Conservation (phyloP, 208 protist genomes). For the Trypanosoma lewisi region DNA sequence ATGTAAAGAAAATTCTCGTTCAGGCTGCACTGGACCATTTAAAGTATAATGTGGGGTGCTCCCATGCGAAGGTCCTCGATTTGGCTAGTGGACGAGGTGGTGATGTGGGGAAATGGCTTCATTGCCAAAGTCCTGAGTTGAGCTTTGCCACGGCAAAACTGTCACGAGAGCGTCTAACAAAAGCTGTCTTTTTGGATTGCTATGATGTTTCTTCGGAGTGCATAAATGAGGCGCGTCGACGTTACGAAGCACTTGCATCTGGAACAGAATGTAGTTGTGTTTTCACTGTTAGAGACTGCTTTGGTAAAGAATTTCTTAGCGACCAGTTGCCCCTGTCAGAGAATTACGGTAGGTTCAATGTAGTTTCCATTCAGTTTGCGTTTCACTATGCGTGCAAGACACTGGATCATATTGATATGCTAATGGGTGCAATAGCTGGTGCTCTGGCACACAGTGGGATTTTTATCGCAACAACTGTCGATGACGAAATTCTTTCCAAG, state of each 20-base stretch:
- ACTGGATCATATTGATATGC: slow-evolving; percentile 36
- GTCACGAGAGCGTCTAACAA: slow-evolving; percentile 16
- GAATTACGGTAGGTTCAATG: slow-evolving; percentile 48
- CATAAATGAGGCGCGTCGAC: slow-evolving; percentile 63
- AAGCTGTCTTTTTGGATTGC: slow-evolving; percentile 31
- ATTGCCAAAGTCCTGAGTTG: slow-evolving; percentile 57
- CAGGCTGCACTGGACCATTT: slow-evolving; percentile 65
- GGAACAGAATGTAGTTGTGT: slow-evolving; percentile 28
- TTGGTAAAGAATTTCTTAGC: slow-evolving; percentile 51
- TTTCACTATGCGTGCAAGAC: slow-evolving; percentile 85
- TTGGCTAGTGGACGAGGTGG: slow-evolving; percentile 79
- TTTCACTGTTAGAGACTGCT: slow-evolving; percentile 83
- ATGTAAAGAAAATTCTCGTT: slow-evolving; percentile 82
- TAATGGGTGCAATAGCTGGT: slow-evolving; percentile 41
- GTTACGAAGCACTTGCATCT: slow-evolving; percentile 33
- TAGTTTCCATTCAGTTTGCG: slow-evolving; percentile 85
- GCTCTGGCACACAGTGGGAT: slow-evolving; percentile 54
- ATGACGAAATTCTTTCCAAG: slow-evolving; percentile 40
- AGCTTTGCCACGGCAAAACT: slow-evolving; percentile 23
- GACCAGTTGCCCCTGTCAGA: slow-evolving; percentile 29
- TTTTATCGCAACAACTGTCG: slow-evolving; percentile 78
- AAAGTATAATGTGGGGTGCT: slow-evolving; percentile 1
- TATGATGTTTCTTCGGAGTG: slow-evolving; percentile 79
- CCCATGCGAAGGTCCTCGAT: slow-evolving; percentile 53
- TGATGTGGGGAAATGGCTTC: slow-evolving; percentile 89